These are phyloP conservation scores for Yamadazyma dushanensis DNA, from an alignment of 1,139 yeast species.

Conservation along the genomic window DNA sequence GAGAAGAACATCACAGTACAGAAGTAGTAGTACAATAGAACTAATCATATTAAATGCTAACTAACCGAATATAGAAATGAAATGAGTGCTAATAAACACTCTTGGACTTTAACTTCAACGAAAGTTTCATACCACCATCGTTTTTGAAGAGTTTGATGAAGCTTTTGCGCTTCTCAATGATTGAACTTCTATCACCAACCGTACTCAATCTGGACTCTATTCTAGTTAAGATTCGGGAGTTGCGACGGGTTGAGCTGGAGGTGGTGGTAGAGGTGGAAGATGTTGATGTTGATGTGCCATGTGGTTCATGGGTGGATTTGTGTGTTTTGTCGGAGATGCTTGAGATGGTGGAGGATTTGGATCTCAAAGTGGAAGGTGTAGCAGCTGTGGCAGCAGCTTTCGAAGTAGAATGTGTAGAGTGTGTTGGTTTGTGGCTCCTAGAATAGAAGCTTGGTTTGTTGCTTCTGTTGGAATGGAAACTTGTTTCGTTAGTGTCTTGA, in stretches of 20 bases:
- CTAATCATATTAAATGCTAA: background rate
- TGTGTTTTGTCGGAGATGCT: background rate
- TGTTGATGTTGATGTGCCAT: too few relatives aligned
- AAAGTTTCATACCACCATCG: conserved; percentile 17
- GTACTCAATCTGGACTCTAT: conserved; percentile 10
- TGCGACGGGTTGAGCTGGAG: conserved; percentile 4
- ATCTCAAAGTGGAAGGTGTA: background rate
- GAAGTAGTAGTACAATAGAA: too few relatives aligned
- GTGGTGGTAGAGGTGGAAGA: background rate
- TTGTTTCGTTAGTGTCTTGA: conserved; percentile 12
- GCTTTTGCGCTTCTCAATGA: conserved; percentile 17
- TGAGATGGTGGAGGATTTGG: background rate
- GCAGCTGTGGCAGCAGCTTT: background rate
- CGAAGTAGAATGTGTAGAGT: too few relatives aligned
- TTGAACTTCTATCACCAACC: conserved; percentile 4
- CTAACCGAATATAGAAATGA: conserved; percentile 3
- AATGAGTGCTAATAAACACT: conserved; percentile 14
- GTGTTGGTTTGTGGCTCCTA: too few relatives aligned
- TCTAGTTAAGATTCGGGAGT: conserved; percentile 10
- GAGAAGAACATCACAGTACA: too few relatives aligned
- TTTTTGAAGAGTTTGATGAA: conserved; percentile 18
- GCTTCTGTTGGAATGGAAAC: conserved; percentile 9
- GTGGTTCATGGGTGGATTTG: too few relatives aligned
- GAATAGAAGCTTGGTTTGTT: too few relatives aligned
- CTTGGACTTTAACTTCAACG: conserved; percentile 20